Percentiles rank a stretch among this genome's conserved stretches.
Evolutionary conservation across 257 asterid genomes (phyloP).

Genomic region (Linderniella brevidens): DNA sequence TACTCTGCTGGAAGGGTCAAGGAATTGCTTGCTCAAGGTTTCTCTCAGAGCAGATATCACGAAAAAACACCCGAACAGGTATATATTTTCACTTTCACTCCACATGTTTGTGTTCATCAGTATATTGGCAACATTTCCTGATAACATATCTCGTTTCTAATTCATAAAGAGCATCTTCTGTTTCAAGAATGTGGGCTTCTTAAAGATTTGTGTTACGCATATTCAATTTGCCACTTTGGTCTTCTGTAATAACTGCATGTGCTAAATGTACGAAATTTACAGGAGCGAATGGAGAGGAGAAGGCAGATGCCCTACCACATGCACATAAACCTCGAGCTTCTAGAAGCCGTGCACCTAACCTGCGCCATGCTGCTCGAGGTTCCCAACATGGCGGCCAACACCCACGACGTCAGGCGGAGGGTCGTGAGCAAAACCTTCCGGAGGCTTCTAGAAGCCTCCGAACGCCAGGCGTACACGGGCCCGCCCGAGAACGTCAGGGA

Average conservation of each 20-base stretch:
- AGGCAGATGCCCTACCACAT: conserved; percentile 98
- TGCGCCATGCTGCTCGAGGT: conserved; percentile 94
- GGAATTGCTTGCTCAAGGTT: conserved; percentile 94
- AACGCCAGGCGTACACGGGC: conserved; percentile 79
- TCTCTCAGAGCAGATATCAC: conserved; percentile 81
- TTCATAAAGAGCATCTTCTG: background rate
- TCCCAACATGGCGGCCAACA: conserved; percentile 92
- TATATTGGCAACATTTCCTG: no score
- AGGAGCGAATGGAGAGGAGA: conserved; percentile 92
- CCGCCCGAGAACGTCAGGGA: conserved; percentile 97
- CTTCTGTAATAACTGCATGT: no score
- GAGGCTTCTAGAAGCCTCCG: conserved; percentile 62
- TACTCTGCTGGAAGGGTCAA: conserved; percentile 89
- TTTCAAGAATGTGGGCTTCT: background rate
- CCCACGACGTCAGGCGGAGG: conserved; percentile 67
- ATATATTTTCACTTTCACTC: conserved; percentile 3
- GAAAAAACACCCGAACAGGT: conserved; percentile 99
- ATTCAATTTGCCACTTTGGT: no score
- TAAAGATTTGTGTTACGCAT: no score
- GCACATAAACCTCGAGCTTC: conserved; percentile 97
- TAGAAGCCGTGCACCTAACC: conserved; percentile 87
- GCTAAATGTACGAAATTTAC: conserved; percentile 1
- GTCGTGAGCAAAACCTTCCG: conserved; percentile 75
- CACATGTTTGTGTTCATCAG: background rate
- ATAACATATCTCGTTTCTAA: no score